Evolutionary conservation across 75 land plant species (phyloP).

Genomic region (Pseudotsuga menziesii): DNA sequence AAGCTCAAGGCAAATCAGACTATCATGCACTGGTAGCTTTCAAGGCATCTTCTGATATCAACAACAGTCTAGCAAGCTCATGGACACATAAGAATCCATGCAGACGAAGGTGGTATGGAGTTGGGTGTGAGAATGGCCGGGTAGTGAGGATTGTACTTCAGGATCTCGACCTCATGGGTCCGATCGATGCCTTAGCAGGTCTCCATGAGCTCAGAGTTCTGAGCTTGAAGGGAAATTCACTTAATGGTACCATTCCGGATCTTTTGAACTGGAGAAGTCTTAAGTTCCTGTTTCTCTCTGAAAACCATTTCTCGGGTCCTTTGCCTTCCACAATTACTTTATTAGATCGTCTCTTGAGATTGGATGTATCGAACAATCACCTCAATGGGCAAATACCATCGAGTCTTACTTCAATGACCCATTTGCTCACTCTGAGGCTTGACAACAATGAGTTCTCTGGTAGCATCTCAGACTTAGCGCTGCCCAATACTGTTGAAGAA

Average conservation of each 20-base stretch:
- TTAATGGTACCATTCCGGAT: slow-evolving; percentile 12
- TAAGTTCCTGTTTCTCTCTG: slow-evolving; percentile 26
- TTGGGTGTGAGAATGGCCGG: slow-evolving; percentile 32
- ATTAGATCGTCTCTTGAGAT: slow-evolving; percentile 15
- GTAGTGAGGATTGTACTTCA: slow-evolving; percentile 35
- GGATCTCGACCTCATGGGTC: slow-evolving; percentile 26
- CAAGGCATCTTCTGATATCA: slow-evolving; percentile 3
- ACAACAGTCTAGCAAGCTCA: neutral
- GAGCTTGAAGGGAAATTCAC: slow-evolving; percentile 19
- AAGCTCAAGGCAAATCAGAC: neutral
- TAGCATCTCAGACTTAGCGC: slow-evolving; percentile 10
- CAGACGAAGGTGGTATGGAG: slow-evolving; percentile 41
- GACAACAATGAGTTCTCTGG: slow-evolving; percentile 20
- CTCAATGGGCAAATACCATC: slow-evolving; percentile 31
- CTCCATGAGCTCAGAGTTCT: slow-evolving; percentile 43
- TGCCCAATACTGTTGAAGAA: slow-evolving; percentile 11
- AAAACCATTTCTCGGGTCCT: slow-evolving; percentile 26
- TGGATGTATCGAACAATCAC: slow-evolving; percentile 30
- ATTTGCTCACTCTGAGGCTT: slow-evolving; percentile 17
- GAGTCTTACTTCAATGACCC: slow-evolving; percentile 5
- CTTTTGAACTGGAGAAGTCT: slow-evolving; percentile 10
- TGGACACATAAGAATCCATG: slow-evolving; percentile 11
- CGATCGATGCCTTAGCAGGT: slow-evolving; percentile 23
- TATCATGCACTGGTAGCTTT: slow-evolving; percentile 11
- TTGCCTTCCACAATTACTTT: slow-evolving; percentile 17